A percentile compares a stretch with the other conserved stretches of the same genome.
phyloP scores from a whole-genome alignment of 108 stramenopile genomes.

The Epithemia pelagica region DNA sequence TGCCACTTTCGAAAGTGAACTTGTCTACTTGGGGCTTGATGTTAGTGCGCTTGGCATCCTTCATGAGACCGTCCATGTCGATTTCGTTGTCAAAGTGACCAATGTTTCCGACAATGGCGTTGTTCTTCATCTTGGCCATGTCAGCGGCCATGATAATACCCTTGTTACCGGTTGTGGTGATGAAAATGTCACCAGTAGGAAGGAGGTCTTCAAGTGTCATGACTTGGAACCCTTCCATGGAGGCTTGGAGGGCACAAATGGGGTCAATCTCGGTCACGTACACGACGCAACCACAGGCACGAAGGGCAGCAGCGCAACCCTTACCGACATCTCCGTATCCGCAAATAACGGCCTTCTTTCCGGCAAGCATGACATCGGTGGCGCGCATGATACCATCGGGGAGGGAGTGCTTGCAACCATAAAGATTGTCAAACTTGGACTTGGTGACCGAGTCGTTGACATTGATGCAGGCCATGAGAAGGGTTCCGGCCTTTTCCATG shows the following conservation, averaged over 20 bases:
- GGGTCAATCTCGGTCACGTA: conserved; percentile 99
- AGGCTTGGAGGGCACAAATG: conserved; percentile 99
- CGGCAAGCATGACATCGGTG: conserved; percentile 99
- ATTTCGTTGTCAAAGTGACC: conserved; percentile 99
- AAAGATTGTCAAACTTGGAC: conserved; percentile 99
- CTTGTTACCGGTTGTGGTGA: conserved; percentile 99
- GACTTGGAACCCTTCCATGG: conserved; percentile 99
- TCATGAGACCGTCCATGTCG: conserved; percentile 95
- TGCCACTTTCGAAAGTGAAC: conserved; percentile 88
- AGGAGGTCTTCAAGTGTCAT: conserved; percentile 87
- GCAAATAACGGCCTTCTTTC: conserved; percentile 99
- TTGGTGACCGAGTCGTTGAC: conserved; percentile 99
- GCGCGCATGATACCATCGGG: conserved; percentile 99
- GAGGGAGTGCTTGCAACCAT: conserved; percentile 99
- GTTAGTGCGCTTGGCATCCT: conserved; percentile 88
- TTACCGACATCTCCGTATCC: conserved; percentile 99
- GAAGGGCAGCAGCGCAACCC: conserved; percentile 99
- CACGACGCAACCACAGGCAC: conserved; percentile 95
- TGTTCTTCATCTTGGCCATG: conserved; percentile 99
- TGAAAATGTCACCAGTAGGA: conserved; percentile 90
- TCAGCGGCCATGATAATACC: conserved; percentile 92
- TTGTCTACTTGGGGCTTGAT: conserved; percentile 99
- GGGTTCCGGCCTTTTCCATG: conserved; percentile 96
- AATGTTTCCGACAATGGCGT: conserved; percentile 99
- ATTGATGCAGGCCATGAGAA: conserved; percentile 99